Percentiles rank a stretch among this genome's conserved stretches.
phyloP scores from a whole-genome alignment of 1,284 basidiomycete genomes.

The Puccinia triticina region DNA sequence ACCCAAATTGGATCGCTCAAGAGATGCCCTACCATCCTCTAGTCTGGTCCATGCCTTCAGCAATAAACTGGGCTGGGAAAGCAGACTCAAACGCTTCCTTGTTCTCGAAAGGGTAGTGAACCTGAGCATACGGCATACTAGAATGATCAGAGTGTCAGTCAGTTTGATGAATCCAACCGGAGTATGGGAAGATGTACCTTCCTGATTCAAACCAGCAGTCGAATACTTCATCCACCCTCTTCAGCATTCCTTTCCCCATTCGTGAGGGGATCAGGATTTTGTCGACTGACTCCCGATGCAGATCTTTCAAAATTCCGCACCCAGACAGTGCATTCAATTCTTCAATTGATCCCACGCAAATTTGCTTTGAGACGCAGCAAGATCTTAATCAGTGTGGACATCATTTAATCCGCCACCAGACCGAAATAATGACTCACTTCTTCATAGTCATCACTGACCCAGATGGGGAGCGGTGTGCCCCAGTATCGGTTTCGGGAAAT shows the following conservation, averaged over 20 bases:
- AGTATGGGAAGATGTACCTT: slow-evolving; percentile 66
- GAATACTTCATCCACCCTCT: slow-evolving; percentile 93
- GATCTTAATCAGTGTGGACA: slow-evolving; percentile 20
- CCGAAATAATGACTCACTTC: slow-evolving; percentile 67
- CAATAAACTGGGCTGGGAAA: slow-evolving; percentile 98
- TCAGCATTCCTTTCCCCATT: slow-evolving; percentile 82
- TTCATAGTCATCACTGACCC: slow-evolving; percentile 89
- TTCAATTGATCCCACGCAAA: slow-evolving; percentile 83
- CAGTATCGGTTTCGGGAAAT: slow-evolving; percentile 98
- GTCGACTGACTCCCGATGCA: slow-evolving; percentile 94
- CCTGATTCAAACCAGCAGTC: slow-evolving; percentile 99
- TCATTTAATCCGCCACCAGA: background rate
- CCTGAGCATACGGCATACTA: slow-evolving; percentile 98
- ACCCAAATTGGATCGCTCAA: slow-evolving; percentile 10
- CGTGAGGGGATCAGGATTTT: slow-evolving; percentile 93
- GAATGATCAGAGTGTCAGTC: slow-evolving; percentile 37
- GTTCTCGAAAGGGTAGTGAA: slow-evolving; percentile 98
- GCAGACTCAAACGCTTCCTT: slow-evolving; percentile 76
- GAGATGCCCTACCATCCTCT: slow-evolving; percentile 51
- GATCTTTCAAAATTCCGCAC: slow-evolving; percentile 79
- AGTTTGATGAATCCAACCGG: background rate
- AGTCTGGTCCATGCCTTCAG: slow-evolving; percentile 75
- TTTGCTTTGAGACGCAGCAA: slow-evolving; percentile 65
- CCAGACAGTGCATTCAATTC: slow-evolving; percentile 89
- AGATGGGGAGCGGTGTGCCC: slow-evolving; percentile 97